Evolutionary conservation across 805 yeast genomes (phyloP).

Genomic region (Lachancea dasiensis): DNA sequence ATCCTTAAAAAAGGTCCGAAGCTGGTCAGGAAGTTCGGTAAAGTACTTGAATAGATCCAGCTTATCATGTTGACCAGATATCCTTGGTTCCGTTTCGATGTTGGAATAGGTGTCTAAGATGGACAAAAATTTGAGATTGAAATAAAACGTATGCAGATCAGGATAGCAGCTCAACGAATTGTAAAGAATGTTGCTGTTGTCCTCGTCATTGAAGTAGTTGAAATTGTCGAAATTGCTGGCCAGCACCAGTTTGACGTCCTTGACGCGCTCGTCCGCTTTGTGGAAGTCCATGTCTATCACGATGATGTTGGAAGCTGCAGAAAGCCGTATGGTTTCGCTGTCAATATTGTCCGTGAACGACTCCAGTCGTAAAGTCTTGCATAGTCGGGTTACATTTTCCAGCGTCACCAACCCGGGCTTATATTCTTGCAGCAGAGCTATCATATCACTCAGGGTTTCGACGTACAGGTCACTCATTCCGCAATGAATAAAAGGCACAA

Average conservation of each 20-base stretch:
- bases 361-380: slow-evolving; percentile 32
- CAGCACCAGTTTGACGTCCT: slow-evolving; percentile 32
- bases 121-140: slow-evolving; percentile 29
- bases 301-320: slow-evolving; percentile 34
- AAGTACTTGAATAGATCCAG: slow-evolving; percentile 31
- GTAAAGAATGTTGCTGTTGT: slow-evolving; percentile 26
- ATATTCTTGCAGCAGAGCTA: slow-evolving; percentile 27
- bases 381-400: slow-evolving; percentile 30
- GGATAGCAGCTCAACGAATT: slow-evolving; percentile 26
- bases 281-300: slow-evolving; percentile 34
- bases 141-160: slow-evolving; percentile 29
- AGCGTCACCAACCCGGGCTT: slow-evolving; percentile 30
- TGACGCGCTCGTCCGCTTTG: slow-evolving; percentile 22
- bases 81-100: slow-evolving; percentile 23
- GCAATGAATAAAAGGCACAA: too few species aligned
- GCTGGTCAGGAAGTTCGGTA: slow-evolving; percentile 24
- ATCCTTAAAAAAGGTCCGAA: slow-evolving; percentile 19
- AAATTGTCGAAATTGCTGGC: slow-evolving; percentile 35
- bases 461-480: slow-evolving; percentile 25
- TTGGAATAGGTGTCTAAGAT: slow-evolving; percentile 30
- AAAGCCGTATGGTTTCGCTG: slow-evolving; percentile 24
- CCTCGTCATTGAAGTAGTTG: slow-evolving; percentile 26
- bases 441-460: slow-evolving; percentile 26
- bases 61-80: slow-evolving; percentile 15
- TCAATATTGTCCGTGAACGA: slow-evolving; percentile 31